phyloP scores from a whole-genome alignment of 345 rosid species.

The Dimocarpus longan region DNA sequence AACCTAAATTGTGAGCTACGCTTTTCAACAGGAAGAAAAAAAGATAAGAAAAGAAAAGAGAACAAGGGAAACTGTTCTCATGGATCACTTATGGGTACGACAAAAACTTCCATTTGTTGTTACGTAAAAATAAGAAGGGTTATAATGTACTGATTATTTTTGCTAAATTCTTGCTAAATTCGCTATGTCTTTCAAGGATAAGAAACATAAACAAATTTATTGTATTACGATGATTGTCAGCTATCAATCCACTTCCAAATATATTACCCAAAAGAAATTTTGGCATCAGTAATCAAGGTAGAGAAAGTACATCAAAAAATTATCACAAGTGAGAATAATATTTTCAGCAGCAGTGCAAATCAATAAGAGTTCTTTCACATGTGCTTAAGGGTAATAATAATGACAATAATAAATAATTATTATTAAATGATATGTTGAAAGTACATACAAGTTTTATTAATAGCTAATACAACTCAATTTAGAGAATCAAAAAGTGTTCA shows the following conservation, averaged over 20 bases:
- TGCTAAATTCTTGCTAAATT: no score
- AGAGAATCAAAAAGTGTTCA: conserved; percentile 7
- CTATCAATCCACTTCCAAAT: neutral
- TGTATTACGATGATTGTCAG: neutral
- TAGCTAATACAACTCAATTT: neutral
- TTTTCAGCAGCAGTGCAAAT: conserved; percentile 4
- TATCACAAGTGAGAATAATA: neutral
- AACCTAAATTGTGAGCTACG: neutral
- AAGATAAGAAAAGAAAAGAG: no score
- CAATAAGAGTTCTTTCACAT: neutral
- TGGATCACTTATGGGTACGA: neutral
- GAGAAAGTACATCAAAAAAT: conserved; percentile 5
- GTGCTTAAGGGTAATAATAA: neutral
- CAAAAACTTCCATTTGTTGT: neutral
- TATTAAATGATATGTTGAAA: neutral
- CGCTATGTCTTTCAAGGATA: neutral
- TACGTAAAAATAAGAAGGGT: neutral
- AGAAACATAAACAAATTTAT: neutral
- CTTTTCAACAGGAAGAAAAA: no score
- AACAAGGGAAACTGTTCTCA: neutral
- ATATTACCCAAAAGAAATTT: neutral
- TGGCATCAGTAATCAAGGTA: neutral
- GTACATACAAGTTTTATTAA: neutral
- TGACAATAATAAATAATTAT: no score
- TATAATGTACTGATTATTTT: no score